Conservation (phyloP, 805 yeast genomes). For the Myxozyma monticola region DNA sequence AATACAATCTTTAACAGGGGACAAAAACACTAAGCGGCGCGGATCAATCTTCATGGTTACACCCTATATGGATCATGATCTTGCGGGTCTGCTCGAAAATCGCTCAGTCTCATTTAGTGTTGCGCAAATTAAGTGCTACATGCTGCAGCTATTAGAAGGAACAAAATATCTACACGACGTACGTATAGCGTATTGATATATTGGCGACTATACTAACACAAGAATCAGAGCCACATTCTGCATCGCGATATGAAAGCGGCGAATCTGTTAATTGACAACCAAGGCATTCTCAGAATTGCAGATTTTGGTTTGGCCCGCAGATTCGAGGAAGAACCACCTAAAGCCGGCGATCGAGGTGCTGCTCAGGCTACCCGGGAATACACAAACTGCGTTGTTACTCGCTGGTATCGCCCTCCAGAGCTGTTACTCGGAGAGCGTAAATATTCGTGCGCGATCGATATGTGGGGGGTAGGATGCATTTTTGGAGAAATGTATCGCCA, state of each 20-base stretch:
- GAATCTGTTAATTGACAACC: conserved; percentile 74
- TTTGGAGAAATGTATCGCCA: conserved; percentile 84
- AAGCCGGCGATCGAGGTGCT: conserved; percentile 49
- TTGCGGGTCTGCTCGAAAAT: conserved; percentile 85
- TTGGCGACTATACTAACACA: background rate
- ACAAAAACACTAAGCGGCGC: conserved; percentile 34
- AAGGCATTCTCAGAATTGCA: conserved; percentile 83
- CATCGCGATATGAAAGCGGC: conserved; percentile 97
- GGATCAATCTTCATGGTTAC: conserved; percentile 75
- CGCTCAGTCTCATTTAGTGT: conserved; percentile 61
- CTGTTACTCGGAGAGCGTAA: conserved; percentile 81
- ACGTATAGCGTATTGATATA: conserved; percentile 1
- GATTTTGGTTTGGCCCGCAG: conserved; percentile 92
- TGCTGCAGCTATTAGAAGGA: conserved; percentile 77
- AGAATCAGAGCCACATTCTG: conserved; percentile 44
- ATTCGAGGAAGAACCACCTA: conserved; percentile 63
- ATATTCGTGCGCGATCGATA: conserved; percentile 85
- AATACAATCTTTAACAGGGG: conserved; percentile 30
- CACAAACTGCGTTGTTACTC: conserved; percentile 80
- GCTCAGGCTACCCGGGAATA: conserved; percentile 45
- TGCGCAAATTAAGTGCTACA: conserved; percentile 78
- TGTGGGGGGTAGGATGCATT: conserved; percentile 95
- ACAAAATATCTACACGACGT: conserved; percentile 71
- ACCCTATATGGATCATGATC: conserved; percentile 89
- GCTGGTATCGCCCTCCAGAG: conserved; percentile 99